Percentiles rank a stretch among this genome's conserved stretches.
Evolutionary conservation across 768 basidiomycete genomes (phyloP).

Genomic region (Trametes villosa): DNA sequence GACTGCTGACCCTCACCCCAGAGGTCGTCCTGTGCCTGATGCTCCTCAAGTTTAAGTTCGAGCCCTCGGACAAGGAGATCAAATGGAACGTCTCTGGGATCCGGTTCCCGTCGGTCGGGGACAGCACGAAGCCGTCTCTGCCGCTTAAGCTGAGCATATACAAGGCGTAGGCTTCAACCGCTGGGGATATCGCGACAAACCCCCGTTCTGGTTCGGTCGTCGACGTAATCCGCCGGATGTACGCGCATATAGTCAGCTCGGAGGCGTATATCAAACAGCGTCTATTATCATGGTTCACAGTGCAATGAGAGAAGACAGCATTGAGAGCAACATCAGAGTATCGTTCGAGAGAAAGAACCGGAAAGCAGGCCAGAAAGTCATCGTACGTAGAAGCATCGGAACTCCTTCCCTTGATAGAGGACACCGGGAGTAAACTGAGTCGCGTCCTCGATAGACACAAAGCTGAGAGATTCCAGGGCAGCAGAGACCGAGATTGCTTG

Average conservation of each 20-base stretch:
- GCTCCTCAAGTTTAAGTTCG: slow-evolving; percentile 13
- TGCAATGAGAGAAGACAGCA: too few relatives aligned
- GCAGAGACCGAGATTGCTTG: slow-evolving; percentile 6
- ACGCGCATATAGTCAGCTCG: too few relatives aligned
- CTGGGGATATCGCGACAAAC: neutral
- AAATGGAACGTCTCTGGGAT: slow-evolving; percentile 14
- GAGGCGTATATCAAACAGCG: too few relatives aligned
- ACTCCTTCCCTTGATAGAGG: slow-evolving; percentile 11
- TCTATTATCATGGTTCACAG: too few relatives aligned
- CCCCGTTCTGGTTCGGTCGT: neutral
- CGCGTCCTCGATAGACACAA: neutral
- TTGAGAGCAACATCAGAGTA: too few relatives aligned
- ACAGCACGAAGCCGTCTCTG: neutral
- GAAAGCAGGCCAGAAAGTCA: neutral
- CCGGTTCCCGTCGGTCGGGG: slow-evolving; percentile 7
- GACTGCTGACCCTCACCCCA: neutral
- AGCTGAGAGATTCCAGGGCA: slow-evolving; percentile 2
- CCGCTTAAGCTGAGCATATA: slow-evolving; percentile 8
- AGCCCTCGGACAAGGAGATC: slow-evolving; percentile 5
- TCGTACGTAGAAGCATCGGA: slow-evolving; percentile 8
- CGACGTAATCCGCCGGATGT: too few relatives aligned
- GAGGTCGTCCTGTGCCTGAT: slow-evolving; percentile 15
- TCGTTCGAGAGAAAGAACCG: neutral
- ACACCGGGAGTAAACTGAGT: slow-evolving; percentile 11
- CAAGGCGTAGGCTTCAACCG: neutral